Conservation (phyloP, 2,329 filamentous ascomycete genomes). For the Clarireedia homoeocarpa region DNA sequence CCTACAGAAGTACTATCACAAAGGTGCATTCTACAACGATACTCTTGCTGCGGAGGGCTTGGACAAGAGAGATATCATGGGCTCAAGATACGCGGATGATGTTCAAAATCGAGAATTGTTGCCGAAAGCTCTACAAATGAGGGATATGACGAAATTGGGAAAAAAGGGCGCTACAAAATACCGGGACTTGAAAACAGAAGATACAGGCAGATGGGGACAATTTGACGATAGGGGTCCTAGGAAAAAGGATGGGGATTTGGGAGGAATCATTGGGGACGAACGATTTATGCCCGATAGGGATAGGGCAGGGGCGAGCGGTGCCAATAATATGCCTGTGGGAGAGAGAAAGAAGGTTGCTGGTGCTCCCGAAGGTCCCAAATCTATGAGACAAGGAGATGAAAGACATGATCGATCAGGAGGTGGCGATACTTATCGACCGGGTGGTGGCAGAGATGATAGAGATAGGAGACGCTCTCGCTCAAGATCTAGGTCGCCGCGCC, state of each 20-base stretch:
- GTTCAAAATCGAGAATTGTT: conserved; percentile 73
- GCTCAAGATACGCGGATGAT: conserved; percentile 74
- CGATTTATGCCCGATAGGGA: conserved; percentile 59
- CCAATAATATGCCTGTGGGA: conserved; percentile 64
- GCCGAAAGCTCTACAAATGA: conserved; percentile 84
- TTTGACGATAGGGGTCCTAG: conserved; percentile 42
- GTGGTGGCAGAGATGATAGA: conserved; percentile 26
- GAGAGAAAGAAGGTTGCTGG: conserved; percentile 37
- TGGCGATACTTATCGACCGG: conserved; percentile 23
- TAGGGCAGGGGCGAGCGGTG: conserved; percentile 47
- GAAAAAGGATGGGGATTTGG: conserved; percentile 30
- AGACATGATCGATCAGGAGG: conserved; percentile 29
- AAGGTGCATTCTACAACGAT: conserved; percentile 89
- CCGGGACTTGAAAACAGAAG: conserved; percentile 78
- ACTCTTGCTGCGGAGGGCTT: conserved; percentile 69
- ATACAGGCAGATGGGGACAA: conserved; percentile 81
- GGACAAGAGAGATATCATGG: conserved; percentile 78
- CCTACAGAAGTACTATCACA: conserved; percentile 96
- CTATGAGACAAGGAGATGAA: conserved; percentile 15
- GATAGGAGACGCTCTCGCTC: conserved; percentile 38
- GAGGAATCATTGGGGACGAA: conserved; percentile 48
- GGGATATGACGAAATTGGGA: conserved; percentile 89
- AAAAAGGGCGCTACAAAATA: conserved; percentile 89
- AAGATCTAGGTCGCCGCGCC: conserved; percentile 47
- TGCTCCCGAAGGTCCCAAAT: conserved; percentile 27